A percentile compares a stretch with the other conserved stretches of the same genome.
Conservation (phyloP, 2,329 filamentous ascomycete genomes). For the Thermothelomyces thermophilus region DNA sequence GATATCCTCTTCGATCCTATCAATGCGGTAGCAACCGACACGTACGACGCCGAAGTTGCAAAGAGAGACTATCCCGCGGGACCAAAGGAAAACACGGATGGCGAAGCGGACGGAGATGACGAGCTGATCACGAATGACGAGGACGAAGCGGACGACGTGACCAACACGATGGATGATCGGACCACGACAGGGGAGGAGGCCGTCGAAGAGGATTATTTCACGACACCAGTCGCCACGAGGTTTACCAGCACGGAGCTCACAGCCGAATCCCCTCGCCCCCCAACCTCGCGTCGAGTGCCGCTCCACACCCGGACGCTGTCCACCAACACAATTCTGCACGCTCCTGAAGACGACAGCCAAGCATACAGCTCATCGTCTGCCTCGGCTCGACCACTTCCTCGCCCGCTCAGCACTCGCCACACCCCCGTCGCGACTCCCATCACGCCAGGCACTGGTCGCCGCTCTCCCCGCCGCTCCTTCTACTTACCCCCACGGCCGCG, state of each 20-base stretch:
- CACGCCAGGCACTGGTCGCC: constrained; percentile 29
- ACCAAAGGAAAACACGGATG: constrained; percentile 63
- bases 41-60: constrained; percentile 27
- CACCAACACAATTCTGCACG: constrained; percentile 77
- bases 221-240: constrained; percentile 41
- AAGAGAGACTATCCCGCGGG: constrained; percentile 38
- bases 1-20: constrained; percentile 48
- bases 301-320: constrained; percentile 69
- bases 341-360: constrained; percentile 49
- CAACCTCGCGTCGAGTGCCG: constrained; percentile 30
- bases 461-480: constrained; percentile 42
- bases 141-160: constrained; percentile 48
- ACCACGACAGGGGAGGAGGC: constrained; percentile 24
- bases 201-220: constrained; percentile 48
- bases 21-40: constrained; percentile 26
- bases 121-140: constrained; percentile 81
- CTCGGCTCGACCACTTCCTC: constrained; percentile 33
- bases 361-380: constrained; percentile 37
- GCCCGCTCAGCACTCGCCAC: constrained; percentile 34
- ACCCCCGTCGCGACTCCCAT: constrained; percentile 34
- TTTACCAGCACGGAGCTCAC: constrained; percentile 32
- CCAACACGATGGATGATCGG: constrained; percentile 34
- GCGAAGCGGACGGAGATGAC: constrained; percentile 82
- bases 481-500: constrained; percentile 46
- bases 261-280: constrained; percentile 26